Base-by-base conservation (phyloP, 208 protist genomes). In the Leishmania martiniquensis region DNA sequence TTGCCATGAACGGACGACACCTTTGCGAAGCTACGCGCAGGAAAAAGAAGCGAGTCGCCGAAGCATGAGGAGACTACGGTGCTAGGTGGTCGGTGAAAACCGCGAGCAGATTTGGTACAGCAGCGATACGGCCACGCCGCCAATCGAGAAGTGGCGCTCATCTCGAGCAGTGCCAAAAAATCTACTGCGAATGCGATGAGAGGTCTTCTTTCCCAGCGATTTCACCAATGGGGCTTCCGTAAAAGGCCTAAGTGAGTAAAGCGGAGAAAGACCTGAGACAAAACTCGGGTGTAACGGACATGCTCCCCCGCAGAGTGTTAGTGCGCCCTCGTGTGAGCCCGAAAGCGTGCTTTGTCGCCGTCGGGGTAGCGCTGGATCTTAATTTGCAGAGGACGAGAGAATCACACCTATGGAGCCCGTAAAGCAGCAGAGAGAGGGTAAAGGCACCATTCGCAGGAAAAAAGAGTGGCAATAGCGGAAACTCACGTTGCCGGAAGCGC, bases 1-100 rank as follows among this genome's bases (percentile, higher is more conserved):
- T 57, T 76, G n/a, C 92, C 92, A 15, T 91, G 86, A 66, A 96
- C 83, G 13, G 89, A 62, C 4, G 92, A 96, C 22, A 94, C 90
- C 20, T 86, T 85, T 20, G 92, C 89, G 73, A 94, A 93, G 74
- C 15, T 9, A 39, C 88, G 88, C 9, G 15, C 9, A 37, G 82
- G 5, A 0, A 34, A n/a, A 29, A 68, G 54, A 62, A 81, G 62
- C 15, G 68, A 69, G 5, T 59, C 32, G 60, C 55, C n/a, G 51
- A 76, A 52, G 4, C 47, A 42, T 10, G 74, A 47, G 37, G 52
- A 42, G 12, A 13, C 51, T 25, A 60, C 72, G n/a, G 72, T 47
- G 20, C 78, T 54, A 12, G 72, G 39, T 22, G 72, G 55, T 6
- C 42, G 9, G 29, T 45, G 39, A 3, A n/a, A 51, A 6, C 34